Base-by-base conservation (phyloP, 805 yeast genomes). In the Yarrowia sp. region DNA sequence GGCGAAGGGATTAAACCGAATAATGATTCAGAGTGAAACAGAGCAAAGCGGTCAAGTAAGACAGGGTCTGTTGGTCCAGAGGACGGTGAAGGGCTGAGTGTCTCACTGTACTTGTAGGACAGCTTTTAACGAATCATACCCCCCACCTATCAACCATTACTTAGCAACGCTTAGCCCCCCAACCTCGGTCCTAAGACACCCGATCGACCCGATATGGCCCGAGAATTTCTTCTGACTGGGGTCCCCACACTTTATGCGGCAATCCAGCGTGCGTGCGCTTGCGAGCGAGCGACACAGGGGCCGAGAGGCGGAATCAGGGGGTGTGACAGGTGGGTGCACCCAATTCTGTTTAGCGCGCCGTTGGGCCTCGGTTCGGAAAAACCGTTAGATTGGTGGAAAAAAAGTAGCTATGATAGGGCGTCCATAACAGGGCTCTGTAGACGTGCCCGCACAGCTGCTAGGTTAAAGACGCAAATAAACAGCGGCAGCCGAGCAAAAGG, bases 341-440 rank as follows among this genome's bases (percentile, higher is more conserved):
- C 49, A 12, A 8, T 19, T 20, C 9, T 15, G 15, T 9, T 30
- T 30, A 15, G 20, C 17, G 38, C 8, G 20, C 53, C 53, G 53
- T 34, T 34, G 39, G 9, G 42, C 56, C 56, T 50, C 56, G 56
- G 56, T 50, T 50, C 56, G 55, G 55, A 49, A 33, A 49, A 49
- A 49, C 55, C 19, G 13, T 36, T 17, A 24, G 30, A 24, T n/a
- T 24, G 30, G 30, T 24, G 30, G 30, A 24, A 24, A 24, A 24
- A 24, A 24, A 24, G 30, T 24, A 24, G 30, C 30, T 24, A 24
- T 24, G 30, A 24, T 24, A 24, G n/a, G n/a, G n/a, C n/a, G n/a
- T n/a, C n/a, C n/a, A n/a, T n/a, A n/a, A n/a, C n/a, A n/a, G n/a
- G n/a, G n/a, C n/a, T n/a, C n/a, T n/a, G n/a, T n/a, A n/a, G n/a